Percentiles rank a stretch among this genome's conserved stretches.
Conservation (phyloP, 2,329 filamentous ascomycete genomes). For the Aspergillus chevalieri region DNA sequence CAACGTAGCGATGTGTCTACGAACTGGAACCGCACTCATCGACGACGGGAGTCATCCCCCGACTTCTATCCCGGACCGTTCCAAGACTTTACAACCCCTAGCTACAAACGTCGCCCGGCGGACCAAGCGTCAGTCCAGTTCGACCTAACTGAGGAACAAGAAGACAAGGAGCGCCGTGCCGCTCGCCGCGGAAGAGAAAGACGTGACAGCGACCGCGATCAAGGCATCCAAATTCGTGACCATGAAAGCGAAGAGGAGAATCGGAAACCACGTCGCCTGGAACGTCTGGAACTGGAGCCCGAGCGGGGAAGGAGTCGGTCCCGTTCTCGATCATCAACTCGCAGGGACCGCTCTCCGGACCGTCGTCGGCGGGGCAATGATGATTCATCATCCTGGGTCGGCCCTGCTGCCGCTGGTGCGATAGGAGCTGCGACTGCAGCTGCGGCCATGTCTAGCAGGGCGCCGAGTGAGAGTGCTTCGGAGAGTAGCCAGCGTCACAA, state of each 20-base stretch:
- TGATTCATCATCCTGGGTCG: conserved; percentile 25
- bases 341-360: background rate
- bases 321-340: background rate
- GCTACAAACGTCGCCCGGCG: conserved; percentile 27
- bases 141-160: conserved; percentile 52
- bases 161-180: conserved; percentile 40
- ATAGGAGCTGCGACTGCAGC: conserved; percentile 45
- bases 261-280: conserved; percentile 13
- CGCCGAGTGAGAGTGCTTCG: conserved; percentile 22
- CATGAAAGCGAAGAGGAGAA: conserved; percentile 16
- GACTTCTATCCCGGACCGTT: conserved; percentile 24
- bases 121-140: conserved; percentile 50
- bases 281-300: conserved; percentile 3
- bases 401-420: conserved; percentile 44
- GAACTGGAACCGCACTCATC: conserved; percentile 12
- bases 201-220: conserved; percentile 16
- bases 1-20: conserved; percentile 7
- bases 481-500: conserved; percentile 28
- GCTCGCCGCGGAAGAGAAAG: conserved; percentile 19
- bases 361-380: conserved; percentile 8
- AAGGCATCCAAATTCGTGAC: conserved; percentile 22
- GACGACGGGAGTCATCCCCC: conserved; percentile 45
- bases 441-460: conserved; percentile 31
- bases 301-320: conserved; percentile 14
- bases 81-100: conserved; percentile 15